Base-by-base conservation (phyloP, 2,329 filamentous ascomycete species). In the Scytalidium lignicola region DNA sequence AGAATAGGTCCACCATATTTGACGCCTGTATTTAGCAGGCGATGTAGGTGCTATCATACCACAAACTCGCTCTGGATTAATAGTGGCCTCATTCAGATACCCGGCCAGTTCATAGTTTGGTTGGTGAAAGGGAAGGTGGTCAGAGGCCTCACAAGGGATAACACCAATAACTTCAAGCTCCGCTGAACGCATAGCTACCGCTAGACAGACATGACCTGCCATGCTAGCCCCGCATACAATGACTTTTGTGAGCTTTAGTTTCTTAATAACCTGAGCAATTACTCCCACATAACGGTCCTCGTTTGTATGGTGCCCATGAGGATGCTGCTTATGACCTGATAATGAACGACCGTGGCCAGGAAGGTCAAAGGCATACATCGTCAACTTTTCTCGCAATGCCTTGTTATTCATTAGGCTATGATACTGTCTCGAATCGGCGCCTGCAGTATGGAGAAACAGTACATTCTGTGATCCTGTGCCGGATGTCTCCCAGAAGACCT, bases 321-420 rank as follows among this genome's bases (percentile, higher is more conserved):
- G 26, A 13, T 28, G 26, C 71, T 0, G 70, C 66, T 10, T 65
- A 45, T 67, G 61, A 12, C 68, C 67, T 0, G 74, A 74, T 49
- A 76, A 76, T 41, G 67, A 71, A 6, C 72, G 59, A 1, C 74
- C 74, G 52, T 76, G 74, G 2, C 70, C 72, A 1, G 74, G 74
- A 9, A 76, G 62, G 55, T 76, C 74, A 43, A 76, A 74, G 1
- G 71, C 71, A 41, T 69, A 70, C 73, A 76, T 76, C 18, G 66
- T 70, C 49, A 71, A 74, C 47, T 64, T 70, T 58, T 73, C 67
- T 18, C 68, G 64, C 70, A 74, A 74, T 12, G 64, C 61, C 22
- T 62, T 49, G 48, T 76, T 67, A 48, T 76, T 76, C 71, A 78
- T 70, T 2, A 77, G 73, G 18, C 74, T 73, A 46, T 77, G 74